Evolutionary conservation across 345 rosid species (phyloP).

Genomic region (Bruguiera gymnorhiza): DNA sequence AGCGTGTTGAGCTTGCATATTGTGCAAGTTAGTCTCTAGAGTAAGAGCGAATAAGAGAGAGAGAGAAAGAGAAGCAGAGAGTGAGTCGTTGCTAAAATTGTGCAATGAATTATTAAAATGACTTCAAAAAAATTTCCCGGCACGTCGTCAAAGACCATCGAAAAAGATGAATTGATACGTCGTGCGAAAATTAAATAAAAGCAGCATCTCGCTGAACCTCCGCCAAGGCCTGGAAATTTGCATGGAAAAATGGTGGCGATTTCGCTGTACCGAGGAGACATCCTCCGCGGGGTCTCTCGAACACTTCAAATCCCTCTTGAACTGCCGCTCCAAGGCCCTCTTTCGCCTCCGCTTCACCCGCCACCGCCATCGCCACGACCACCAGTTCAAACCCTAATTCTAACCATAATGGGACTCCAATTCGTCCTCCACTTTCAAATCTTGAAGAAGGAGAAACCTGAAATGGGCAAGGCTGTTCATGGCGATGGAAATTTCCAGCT

Average conservation of each 20-base stretch:
- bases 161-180: neutral
- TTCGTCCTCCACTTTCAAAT: neutral
- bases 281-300: conserved; percentile 70
- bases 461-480: conserved; percentile 9
- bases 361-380: conserved; percentile 21
- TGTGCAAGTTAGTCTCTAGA: too few relatives aligned
- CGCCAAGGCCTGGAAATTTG: too few relatives aligned
- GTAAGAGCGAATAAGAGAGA: too few relatives aligned
- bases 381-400: conserved; percentile 17
- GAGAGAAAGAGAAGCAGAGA: too few relatives aligned
- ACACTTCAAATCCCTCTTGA: conserved; percentile 61
- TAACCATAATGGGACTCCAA: neutral
- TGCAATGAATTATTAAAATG: too few relatives aligned
- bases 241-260: conserved; percentile 63
- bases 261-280: conserved; percentile 90
- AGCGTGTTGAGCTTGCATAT: too few relatives aligned
- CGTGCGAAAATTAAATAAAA: neutral
- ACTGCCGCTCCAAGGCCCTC: conserved; percentile 64
- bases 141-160: too few relatives aligned
- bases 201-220: too few relatives aligned
- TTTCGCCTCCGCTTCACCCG: conserved; percentile 39
- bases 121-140: too few relatives aligned
- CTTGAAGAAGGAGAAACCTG: neutral
- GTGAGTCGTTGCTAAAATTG: too few relatives aligned
- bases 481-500: conserved; percentile 5